Percentiles rank a stretch among this genome's conserved stretches.
These are phyloP conservation scores for Phytophthora multivora DNA, from an alignment of 352 stramenopile species.

Conservation along the genomic window DNA sequence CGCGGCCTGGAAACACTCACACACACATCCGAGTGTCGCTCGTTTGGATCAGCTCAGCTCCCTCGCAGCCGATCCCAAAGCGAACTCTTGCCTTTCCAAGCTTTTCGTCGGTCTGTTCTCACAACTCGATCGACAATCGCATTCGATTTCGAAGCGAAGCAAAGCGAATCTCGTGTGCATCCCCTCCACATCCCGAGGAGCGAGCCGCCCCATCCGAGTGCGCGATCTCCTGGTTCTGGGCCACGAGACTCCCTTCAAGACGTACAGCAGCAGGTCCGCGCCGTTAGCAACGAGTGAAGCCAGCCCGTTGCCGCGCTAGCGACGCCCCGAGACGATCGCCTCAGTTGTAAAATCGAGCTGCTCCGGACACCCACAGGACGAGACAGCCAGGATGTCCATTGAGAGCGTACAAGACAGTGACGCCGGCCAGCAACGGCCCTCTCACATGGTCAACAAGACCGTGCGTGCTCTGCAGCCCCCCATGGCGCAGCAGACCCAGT, in stretches of 20 bases:
- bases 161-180: constrained; percentile 28
- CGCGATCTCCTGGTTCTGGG: constrained; percentile 24
- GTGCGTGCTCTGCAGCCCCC: constrained; percentile 13
- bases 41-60: constrained; percentile 11
- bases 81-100: constrained; percentile 18
- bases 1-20: neutral
- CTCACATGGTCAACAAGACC: constrained; percentile 13
- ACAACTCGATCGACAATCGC: constrained; percentile 12
- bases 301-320: constrained; percentile 16
- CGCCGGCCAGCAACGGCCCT: constrained; percentile 12
- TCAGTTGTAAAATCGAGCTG: constrained; percentile 41
- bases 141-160: constrained; percentile 33
- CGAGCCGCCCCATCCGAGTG: constrained; percentile 27
- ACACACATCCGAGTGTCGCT: constrained; percentile 11
- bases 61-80: constrained; percentile 20
- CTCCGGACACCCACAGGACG: constrained; percentile 7
- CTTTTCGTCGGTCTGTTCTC: constrained; percentile 23
- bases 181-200: constrained; percentile 37
- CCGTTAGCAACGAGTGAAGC: constrained; percentile 28
- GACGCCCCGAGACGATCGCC: constrained; percentile 20
- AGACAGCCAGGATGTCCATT: constrained; percentile 44
- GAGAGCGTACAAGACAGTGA: constrained; percentile 39
- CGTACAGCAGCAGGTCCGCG: constrained; percentile 23
- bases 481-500: constrained; percentile 33
- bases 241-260: constrained; percentile 36